Evolutionary conservation across 169 alveolate species (phyloP).

Genomic region (Toxoplasma gondii): DNA sequence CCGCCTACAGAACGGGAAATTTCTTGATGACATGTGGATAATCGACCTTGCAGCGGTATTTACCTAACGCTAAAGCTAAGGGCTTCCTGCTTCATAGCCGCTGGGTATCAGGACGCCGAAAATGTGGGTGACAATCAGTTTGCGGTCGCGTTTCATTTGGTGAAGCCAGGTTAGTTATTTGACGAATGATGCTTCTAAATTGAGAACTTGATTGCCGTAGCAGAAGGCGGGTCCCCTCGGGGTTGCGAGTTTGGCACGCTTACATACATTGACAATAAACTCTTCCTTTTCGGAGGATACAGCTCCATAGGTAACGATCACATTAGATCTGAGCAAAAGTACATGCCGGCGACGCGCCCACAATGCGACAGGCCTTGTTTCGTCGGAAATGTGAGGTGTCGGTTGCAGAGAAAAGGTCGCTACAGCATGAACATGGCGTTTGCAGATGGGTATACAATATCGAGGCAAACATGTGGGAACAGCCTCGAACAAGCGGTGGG

Average conservation of each 20-base stretch:
- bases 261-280: conserved; percentile 59
- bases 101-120: conserved; percentile 6
- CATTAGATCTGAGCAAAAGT: not conserved
- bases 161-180: conserved; percentile 14
- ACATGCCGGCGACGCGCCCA: not conserved
- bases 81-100: not conserved
- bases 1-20: conserved; percentile 54
- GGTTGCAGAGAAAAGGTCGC: not conserved
- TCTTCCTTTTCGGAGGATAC: conserved; percentile 70
- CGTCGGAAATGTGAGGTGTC: not conserved
- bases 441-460: conserved; percentile 57
- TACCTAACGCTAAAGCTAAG: not conserved
- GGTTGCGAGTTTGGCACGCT: conserved; percentile 64
- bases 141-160: conserved; percentile 49
- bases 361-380: not conserved
- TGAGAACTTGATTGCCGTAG: not conserved
- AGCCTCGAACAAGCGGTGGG: conserved; percentile 43
- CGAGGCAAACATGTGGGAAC: conserved; percentile 57
- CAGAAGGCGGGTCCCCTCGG: not conserved
- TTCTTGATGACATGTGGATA: conserved; percentile 64
- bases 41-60: conserved; percentile 65
- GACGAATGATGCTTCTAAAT: not conserved
- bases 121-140: conserved; percentile 45
- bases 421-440: not conserved
- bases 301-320: conserved; percentile 11